Evolutionary conservation across 1,139 yeast species (phyloP).

Genomic region (Sugiyamaella sp.): DNA sequence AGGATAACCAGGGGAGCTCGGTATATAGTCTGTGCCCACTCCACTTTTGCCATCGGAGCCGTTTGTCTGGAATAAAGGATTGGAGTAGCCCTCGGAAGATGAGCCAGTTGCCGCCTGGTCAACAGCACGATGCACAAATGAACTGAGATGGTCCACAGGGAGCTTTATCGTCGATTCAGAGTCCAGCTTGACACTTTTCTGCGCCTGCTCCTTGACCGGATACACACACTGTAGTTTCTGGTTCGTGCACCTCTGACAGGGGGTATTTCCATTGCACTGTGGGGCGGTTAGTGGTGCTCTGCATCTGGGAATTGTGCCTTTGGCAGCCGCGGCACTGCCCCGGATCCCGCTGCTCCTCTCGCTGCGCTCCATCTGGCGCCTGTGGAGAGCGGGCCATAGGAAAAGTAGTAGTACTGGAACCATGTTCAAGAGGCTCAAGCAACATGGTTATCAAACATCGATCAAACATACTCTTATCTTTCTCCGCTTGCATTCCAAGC

Average conservation of each 20-base stretch:
- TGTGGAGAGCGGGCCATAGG: too few species aligned
- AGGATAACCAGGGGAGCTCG: conserved; percentile 7
- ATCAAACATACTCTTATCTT: conserved; percentile 29
- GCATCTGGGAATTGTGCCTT: conserved; percentile 4
- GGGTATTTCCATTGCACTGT: conserved; percentile 21
- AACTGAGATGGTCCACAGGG: neutral
- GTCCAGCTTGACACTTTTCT: neutral
- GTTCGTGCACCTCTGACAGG: conserved; percentile 28
- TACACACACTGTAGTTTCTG: conserved; percentile 25
- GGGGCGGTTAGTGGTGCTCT: conserved; percentile 3
- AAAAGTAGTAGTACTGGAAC: too few species aligned
- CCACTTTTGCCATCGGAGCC: neutral
- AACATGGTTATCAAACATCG: conserved; percentile 24
- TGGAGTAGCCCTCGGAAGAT: neutral
- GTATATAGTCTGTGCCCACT: neutral
- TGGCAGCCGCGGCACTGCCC: too few species aligned
- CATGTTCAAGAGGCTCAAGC: too few species aligned
- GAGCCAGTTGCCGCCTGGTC: neutral
- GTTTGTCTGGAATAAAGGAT: neutral
- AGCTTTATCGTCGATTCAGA: neutral
- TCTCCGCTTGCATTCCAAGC: conserved; percentile 30
- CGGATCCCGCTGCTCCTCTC: conserved; percentile 20
- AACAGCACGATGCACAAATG: neutral
- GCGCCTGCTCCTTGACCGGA: conserved; percentile 20
- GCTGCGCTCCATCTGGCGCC: too few species aligned